Evolutionary conservation across 1,284 basidiomycete species (phyloP).

Genomic region (Sanghuangporus sanghuang): DNA sequence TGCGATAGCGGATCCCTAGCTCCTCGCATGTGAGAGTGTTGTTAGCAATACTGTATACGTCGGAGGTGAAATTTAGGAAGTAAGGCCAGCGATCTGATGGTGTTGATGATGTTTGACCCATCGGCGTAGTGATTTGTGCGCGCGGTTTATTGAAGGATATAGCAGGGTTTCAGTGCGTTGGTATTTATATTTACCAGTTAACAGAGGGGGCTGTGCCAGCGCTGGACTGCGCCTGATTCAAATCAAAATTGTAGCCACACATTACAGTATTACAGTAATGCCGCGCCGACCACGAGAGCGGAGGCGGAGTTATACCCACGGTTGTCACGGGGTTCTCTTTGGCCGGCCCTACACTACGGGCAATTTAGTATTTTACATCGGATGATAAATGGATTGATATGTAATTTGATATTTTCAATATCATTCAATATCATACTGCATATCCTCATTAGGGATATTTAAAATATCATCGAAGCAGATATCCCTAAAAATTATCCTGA

Average conservation of each 20-base stretch:
- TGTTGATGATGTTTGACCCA: not conserved
- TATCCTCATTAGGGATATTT: no score
- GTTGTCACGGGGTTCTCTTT: not conserved
- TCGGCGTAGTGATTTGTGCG: not conserved
- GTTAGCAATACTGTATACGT: not conserved
- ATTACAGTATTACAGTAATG: no score
- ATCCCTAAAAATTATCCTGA: no score
- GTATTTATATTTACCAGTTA: not conserved
- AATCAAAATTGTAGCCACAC: no score
- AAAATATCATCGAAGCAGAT: no score
- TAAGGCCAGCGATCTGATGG: not conserved
- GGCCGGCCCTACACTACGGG: no score
- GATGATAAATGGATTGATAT: no score
- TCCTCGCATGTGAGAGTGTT: not conserved
- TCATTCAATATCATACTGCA: no score
- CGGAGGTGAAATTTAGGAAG: not conserved
- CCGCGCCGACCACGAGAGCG: no score
- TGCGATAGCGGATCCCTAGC: not conserved
- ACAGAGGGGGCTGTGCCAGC: not conserved
- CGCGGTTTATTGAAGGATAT: no score
- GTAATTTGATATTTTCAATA: no score
- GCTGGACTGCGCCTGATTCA: not conserved
- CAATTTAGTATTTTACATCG: no score
- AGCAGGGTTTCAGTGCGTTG: not conserved
- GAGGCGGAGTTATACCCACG: not conserved